Conservation (phyloP, 306 rosid genomes). For the Quercus aquifolioides region DNA sequence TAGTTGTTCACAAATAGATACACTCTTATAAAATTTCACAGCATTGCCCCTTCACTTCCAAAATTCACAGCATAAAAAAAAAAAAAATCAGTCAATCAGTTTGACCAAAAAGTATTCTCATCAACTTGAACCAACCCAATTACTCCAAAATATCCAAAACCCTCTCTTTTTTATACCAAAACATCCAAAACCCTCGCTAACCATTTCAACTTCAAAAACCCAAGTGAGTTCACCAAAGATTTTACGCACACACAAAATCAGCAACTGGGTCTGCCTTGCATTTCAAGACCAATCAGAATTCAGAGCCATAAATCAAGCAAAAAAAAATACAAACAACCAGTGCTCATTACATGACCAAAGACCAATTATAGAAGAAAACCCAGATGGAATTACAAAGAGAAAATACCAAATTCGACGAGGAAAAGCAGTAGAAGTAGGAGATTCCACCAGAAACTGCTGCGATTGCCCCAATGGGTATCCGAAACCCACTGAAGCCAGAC, state of each 20-base stretch:
- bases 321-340: neutral
- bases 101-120: neutral
- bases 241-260: neutral
- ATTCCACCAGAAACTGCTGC: conserved; percentile 86
- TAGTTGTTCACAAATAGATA: neutral
- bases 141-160: neutral
- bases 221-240: neutral
- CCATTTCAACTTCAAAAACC: neutral
- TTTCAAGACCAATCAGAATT: neutral
- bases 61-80: neutral
- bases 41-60: neutral
- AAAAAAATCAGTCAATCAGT: neutral
- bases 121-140: conserved; percentile 1
- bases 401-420: conserved; percentile 62
- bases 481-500: conserved; percentile 30
- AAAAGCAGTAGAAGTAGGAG: conserved; percentile 59
- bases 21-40: neutral
- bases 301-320: neutral
- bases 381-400: neutral
- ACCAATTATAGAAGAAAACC: neutral
- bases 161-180: neutral
- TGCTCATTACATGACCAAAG: neutral
- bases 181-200: neutral
- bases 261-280: neutral
- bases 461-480: conserved; percentile 60